Conservation (phyloP, 305 asterid genomes). For the Nicotiana rustica region DNA sequence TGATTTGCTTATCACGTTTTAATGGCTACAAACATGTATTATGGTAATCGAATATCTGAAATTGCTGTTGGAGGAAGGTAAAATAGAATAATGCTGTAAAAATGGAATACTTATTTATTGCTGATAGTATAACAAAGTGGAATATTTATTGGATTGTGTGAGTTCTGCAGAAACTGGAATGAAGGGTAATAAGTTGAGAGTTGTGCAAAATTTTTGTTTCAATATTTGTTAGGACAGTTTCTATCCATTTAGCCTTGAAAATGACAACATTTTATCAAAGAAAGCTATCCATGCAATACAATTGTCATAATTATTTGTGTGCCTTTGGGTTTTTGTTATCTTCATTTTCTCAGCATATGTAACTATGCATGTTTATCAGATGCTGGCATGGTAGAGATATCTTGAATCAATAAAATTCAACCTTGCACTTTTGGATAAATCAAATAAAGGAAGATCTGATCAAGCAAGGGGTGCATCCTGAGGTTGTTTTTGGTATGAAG, state of each 20-base stretch:
- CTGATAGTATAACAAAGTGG: neutral
- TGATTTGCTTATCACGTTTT: neutral
- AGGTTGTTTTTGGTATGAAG: constrained; percentile 7
- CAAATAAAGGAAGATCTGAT: constrained; percentile 1
- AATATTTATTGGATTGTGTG: neutral
- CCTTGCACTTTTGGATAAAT: constrained; percentile 25
- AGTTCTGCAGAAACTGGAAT: constrained; percentile 13
- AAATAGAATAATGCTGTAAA: neutral
- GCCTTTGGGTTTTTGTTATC: too few species aligned
- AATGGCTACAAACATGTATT: neutral
- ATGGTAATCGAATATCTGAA: constrained; percentile 3
- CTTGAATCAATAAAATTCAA: neutral
- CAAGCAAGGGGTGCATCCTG: neutral
- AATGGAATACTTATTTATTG: neutral
- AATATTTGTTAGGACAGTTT: constrained; percentile 1
- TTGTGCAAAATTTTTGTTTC: neutral
- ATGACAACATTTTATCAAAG: too few species aligned
- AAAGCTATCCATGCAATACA: too few species aligned
- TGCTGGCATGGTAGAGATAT: neutral
- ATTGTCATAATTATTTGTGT: too few species aligned
- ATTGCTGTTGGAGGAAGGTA: constrained; percentile 16
- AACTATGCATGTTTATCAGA: too few species aligned
- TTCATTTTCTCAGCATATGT: too few species aligned
- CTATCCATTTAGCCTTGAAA: neutral
- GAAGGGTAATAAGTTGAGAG: neutral